Evolutionary conservation across 2,329 filamentous ascomycete genomes (phyloP).

Genomic region (Tricladium varicosporioides): DNA sequence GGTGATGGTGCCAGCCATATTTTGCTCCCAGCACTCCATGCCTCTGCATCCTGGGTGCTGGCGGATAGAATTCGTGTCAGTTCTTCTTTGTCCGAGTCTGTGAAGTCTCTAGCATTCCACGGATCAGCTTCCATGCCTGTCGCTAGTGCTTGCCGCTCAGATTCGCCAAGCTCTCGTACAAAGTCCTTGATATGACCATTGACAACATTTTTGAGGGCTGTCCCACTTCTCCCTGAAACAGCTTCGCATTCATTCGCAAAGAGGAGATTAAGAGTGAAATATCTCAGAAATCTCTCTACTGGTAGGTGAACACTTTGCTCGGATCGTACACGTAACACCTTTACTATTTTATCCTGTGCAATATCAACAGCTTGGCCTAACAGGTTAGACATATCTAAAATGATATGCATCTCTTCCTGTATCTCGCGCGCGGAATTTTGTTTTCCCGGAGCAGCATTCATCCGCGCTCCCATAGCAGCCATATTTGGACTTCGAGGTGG

Average conservation of each 20-base stretch:
- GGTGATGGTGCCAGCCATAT: constrained; percentile 50
- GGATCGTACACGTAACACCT: constrained; percentile 72
- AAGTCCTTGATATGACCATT: constrained; percentile 82
- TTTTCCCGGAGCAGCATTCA: constrained; percentile 15
- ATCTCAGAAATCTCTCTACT: constrained; percentile 70
- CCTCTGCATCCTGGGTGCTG: constrained; percentile 67
- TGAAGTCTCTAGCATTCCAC: constrained; percentile 77
- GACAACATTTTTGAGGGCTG: constrained; percentile 73
- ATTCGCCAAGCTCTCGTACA: constrained; percentile 67
- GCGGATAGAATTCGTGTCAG: constrained; percentile 65
- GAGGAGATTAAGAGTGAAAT: constrained; percentile 77
- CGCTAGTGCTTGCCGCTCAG: constrained; percentile 71
- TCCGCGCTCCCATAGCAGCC: constrained; percentile 26
- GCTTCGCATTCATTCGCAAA: constrained; percentile 87
- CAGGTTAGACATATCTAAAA: constrained; percentile 74
- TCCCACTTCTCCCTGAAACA: constrained; percentile 75
- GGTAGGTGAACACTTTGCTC: constrained; percentile 70
- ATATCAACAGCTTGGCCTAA: constrained; percentile 79
- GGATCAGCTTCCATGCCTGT: constrained; percentile 77
- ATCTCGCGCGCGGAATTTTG: constrained; percentile 35
- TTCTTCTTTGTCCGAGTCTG: constrained; percentile 56
- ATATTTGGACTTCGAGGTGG: constrained; percentile 33
- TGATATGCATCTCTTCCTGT: constrained; percentile 74
- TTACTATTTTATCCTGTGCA: constrained; percentile 73
- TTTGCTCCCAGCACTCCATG: constrained; percentile 62